Evolutionary conservation across 2,329 filamentous ascomycete species (phyloP).

Genomic region (Daldinia sp.): DNA sequence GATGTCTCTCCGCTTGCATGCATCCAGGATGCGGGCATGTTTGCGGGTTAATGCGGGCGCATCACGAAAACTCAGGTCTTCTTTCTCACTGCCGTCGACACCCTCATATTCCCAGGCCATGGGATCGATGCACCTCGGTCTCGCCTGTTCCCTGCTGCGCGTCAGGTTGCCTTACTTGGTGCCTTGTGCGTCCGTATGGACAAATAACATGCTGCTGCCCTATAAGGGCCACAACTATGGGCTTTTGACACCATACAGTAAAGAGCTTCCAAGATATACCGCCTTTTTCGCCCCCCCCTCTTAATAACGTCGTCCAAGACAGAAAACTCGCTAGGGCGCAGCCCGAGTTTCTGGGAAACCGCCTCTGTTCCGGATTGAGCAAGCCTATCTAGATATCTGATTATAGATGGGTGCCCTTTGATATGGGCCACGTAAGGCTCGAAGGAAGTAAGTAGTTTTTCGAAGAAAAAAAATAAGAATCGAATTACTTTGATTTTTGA

Average conservation of each 20-base stretch:
- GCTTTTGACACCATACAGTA: slow-evolving; percentile 30
- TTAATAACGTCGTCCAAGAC: neutral
- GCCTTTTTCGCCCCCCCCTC: slow-evolving; percentile 1
- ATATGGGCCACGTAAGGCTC: neutral
- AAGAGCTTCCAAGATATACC: slow-evolving; percentile 1
- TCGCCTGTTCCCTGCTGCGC: slow-evolving; percentile 2
- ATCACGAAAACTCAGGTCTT: slow-evolving; percentile 13
- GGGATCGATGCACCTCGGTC: slow-evolving; percentile 13
- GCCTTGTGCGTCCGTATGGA: slow-evolving; percentile 17
- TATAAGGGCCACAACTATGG: slow-evolving; percentile 31
- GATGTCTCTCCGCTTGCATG: slow-evolving; percentile 67
- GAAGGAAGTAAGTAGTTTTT: neutral
- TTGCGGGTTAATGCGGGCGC: slow-evolving; percentile 12
- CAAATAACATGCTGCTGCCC: slow-evolving; percentile 28
- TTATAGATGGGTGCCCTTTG: slow-evolving; percentile 2
- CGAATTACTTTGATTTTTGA: neutral
- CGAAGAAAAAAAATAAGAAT: neutral
- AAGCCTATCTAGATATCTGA: neutral
- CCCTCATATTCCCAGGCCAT: slow-evolving; percentile 37
- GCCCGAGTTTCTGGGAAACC: neutral
- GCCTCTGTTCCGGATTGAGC: neutral
- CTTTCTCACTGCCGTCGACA: slow-evolving; percentile 32
- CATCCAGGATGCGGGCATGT: slow-evolving; percentile 63
- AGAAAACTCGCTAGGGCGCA: neutral
- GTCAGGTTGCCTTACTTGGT: slow-evolving; percentile 35